phyloP scores from a whole-genome alignment of 2,329 filamentous ascomycete genomes.

The Furcasterigmium furcatum region DNA sequence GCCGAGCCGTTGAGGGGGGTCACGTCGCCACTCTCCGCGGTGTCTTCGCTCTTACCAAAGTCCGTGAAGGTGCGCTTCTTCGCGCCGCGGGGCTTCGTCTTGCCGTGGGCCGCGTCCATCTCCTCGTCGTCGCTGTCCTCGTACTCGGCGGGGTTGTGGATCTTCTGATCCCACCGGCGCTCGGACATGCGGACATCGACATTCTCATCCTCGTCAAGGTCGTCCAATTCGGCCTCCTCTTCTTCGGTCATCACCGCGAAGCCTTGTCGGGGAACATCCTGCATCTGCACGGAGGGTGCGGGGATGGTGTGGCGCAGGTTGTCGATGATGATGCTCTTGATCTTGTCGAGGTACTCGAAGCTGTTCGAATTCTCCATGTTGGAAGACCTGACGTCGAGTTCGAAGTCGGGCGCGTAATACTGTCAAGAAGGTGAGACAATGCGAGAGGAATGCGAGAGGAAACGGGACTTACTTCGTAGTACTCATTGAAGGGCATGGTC shows the following conservation, averaged over 20 bases:
- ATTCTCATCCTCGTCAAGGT: conserved; percentile 80
- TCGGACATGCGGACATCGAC: conserved; percentile 80
- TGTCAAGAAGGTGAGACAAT: conserved; percentile 38
- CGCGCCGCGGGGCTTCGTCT: conserved; percentile 47
- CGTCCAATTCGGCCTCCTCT: conserved; percentile 62
- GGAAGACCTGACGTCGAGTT: conserved; percentile 82
- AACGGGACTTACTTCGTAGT: conserved; percentile 65
- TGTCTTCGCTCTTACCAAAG: conserved; percentile 39
- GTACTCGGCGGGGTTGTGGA: conserved; percentile 75
- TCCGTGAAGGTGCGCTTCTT: conserved; percentile 50
- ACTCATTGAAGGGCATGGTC: conserved; percentile 93
- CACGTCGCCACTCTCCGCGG: conserved; percentile 30
- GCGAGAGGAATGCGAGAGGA: not conserved
- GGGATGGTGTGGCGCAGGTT: conserved; percentile 84
- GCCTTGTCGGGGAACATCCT: conserved; percentile 65
- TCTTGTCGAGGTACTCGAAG: conserved; percentile 74
- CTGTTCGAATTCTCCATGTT: conserved; percentile 93
- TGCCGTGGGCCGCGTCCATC: conserved; percentile 68
- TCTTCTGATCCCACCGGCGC: conserved; percentile 76
- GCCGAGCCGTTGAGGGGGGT: conserved; percentile 32
- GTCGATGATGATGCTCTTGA: conserved; percentile 78
- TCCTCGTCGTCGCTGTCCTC: conserved; percentile 91
- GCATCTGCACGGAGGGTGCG: conserved; percentile 88
- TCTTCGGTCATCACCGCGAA: conserved; percentile 63
- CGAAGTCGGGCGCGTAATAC: conserved; percentile 90